Conservation (phyloP, 148 eudicot species). For the Nepenthes gracilis region DNA sequence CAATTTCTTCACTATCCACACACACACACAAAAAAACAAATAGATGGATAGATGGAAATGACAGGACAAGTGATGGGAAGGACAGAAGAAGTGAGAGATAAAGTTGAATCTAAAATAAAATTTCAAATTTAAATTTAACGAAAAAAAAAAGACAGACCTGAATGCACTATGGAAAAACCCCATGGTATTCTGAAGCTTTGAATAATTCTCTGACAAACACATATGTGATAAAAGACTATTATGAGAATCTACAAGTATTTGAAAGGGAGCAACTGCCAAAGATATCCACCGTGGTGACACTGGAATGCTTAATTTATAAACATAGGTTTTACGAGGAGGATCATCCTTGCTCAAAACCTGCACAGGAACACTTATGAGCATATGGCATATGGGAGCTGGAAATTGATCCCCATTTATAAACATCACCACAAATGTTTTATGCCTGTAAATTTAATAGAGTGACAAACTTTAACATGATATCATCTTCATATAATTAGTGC, state of each 20-base stretch:
- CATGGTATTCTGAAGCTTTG: slow-evolving; percentile 55
- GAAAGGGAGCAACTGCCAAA: slow-evolving; percentile 87
- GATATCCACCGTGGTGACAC: slow-evolving; percentile 86
- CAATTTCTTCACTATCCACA: too few species aligned
- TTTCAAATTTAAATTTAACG: neutral
- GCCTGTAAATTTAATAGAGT: too few species aligned
- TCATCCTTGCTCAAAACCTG: slow-evolving; percentile 88
- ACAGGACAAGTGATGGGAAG: too few species aligned
- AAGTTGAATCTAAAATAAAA: too few species aligned
- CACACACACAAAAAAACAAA: too few species aligned
- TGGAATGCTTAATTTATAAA: slow-evolving; percentile 68
- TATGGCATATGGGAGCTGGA: neutral
- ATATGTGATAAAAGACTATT: slow-evolving; percentile 60
- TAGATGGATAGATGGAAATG: too few species aligned
- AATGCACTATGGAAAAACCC: slow-evolving; percentile 79
- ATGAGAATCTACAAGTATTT: slow-evolving; percentile 70
- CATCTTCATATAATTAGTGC: too few species aligned
- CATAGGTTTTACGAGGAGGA: slow-evolving; percentile 76
- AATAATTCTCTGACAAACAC: slow-evolving; percentile 53
- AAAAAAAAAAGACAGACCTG: slow-evolving; percentile 35
- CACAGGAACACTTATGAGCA: slow-evolving; percentile 6
- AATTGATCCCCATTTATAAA: neutral
- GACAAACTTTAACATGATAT: too few species aligned
- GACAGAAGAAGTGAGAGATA: too few species aligned
- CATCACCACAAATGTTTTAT: too few species aligned